A percentile compares a stretch with the other conserved stretches of the same genome.
phyloP scores from a whole-genome alignment of 139 green algal genomes.

The Chlamydomonas sp. region DNA sequence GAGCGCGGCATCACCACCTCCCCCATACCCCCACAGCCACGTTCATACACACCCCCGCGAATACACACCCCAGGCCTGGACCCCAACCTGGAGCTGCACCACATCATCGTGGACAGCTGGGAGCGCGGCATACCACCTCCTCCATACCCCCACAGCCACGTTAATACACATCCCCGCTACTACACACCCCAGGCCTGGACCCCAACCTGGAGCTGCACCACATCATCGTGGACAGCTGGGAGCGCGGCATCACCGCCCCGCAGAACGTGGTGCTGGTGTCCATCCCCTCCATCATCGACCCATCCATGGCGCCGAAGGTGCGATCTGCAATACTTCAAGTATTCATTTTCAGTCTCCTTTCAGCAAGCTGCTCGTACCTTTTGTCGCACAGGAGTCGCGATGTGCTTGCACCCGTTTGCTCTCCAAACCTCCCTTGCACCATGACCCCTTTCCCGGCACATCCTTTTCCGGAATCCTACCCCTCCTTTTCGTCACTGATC shows the following conservation, averaged over 20 bases:
- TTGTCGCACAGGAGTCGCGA: no score
- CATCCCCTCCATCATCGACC: conserved; percentile 66
- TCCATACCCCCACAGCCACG: no score
- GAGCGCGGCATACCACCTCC: conserved; percentile 61
- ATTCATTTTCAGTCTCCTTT: neutral
- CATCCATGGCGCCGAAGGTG: conserved; percentile 11
- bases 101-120: conserved; percentile 77
- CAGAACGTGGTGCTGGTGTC: conserved; percentile 93
- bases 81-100: conserved; percentile 88
- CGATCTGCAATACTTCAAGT: conserved; percentile 3
- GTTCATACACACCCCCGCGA: no score
- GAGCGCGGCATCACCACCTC: no score
- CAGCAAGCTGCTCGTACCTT: neutral
- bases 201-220: conserved; percentile 91
- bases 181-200: conserved; percentile 8
- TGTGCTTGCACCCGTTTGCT: no score
- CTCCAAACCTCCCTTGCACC: no score
- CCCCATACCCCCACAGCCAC: no score
- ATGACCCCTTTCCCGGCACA: neutral
- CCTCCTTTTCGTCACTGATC: no score
- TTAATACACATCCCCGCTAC: no score
- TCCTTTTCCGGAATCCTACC: no score
- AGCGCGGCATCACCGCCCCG: conserved; percentile 73
- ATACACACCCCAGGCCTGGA: conserved; percentile 6
- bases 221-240: conserved; percentile 95